Conservation (phyloP, 1,284 basidiomycete genomes). For the Tylopilus orsonianus region DNA sequence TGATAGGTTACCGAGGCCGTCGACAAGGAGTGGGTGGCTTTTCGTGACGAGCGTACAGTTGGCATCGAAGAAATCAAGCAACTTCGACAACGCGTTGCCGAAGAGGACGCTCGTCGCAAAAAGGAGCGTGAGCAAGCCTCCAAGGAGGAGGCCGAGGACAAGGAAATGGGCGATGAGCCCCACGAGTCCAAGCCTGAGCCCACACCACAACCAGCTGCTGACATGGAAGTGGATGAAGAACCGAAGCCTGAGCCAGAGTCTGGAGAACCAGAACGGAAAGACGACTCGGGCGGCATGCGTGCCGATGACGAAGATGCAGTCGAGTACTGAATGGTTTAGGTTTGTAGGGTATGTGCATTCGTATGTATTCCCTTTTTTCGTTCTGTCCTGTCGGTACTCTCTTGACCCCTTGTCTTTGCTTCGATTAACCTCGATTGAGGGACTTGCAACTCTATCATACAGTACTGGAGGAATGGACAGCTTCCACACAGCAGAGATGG, state of each 20-base stretch:
- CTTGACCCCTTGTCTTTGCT: constrained; percentile 21
- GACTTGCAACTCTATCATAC: not conserved
- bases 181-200: constrained; percentile 20
- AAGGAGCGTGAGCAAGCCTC: constrained; percentile 48
- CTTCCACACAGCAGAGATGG: not conserved
- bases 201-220: constrained; percentile 33
- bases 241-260: constrained; percentile 35
- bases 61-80: constrained; percentile 62
- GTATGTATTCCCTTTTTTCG: constrained; percentile 26
- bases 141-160: constrained; percentile 37
- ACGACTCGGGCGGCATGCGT: constrained; percentile 39
- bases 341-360: constrained; percentile 29
- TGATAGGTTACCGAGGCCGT: constrained; percentile 58
- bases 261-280: constrained; percentile 44
- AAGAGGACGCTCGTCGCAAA: constrained; percentile 48
- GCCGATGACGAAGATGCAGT: constrained; percentile 62
- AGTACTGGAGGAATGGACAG: not conserved
- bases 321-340: constrained; percentile 44
- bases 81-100: constrained; percentile 62
- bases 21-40: constrained; percentile 67
- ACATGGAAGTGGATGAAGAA: constrained; percentile 47
- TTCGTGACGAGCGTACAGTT: constrained; percentile 55
- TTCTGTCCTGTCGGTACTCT: constrained; percentile 13
- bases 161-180: constrained; percentile 25
- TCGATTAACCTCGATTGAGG: constrained; percentile 14